Base-by-base conservation (phyloP, 2,329 filamentous ascomycete species). In the Epichloe amarillans region DNA sequence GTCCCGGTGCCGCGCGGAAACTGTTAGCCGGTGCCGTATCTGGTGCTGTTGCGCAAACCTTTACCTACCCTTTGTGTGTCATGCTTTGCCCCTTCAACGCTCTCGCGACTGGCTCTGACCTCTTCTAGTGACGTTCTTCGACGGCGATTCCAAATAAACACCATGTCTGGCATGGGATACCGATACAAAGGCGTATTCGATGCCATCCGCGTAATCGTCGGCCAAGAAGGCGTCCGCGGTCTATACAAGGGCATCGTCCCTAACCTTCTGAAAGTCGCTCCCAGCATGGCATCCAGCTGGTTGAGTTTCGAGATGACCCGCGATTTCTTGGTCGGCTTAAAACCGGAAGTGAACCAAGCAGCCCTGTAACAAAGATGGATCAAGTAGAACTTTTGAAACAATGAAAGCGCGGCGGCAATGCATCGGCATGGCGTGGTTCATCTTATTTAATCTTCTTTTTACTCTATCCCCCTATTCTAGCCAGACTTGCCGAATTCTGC, bases 241-340 rank as follows among this genome's bases (percentile, higher is more conserved):
- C 71, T 98, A 42, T 98, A 97, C 75, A 98, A 97, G 68, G 93
- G 93, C 51, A 91, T 98, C 58, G 81, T 90, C 15, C 93, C 93
- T 0, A 98, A 98, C 62, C 74, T 98, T 21, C 78, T 98, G 54
- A 98, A 98, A 69, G 93, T 98, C 15, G 91, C 93, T 7, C 93
- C 93, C 3, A 97, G 90, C 66, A 98, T 98, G 91, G 93, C 93
- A 15, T 94, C 89, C 60, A 96, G 88, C 68, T 98, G 93, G 91
- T 79, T 97, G 54, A 96, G 90, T 67, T 98, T 95, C 64, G 93
- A 98, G 70, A 72, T 97, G 64, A 91, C 88, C 8, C 80, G 93
- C 57, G 93, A 98, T 68, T 85, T 94, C 63, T 71, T 97, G 40
- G 72, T 94, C 52, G 72, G 71, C 19, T 64, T 89, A 33, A 76